Conservation (phyloP, 1,284 basidiomycete genomes). For the Ceratobasidium sp. region DNA sequence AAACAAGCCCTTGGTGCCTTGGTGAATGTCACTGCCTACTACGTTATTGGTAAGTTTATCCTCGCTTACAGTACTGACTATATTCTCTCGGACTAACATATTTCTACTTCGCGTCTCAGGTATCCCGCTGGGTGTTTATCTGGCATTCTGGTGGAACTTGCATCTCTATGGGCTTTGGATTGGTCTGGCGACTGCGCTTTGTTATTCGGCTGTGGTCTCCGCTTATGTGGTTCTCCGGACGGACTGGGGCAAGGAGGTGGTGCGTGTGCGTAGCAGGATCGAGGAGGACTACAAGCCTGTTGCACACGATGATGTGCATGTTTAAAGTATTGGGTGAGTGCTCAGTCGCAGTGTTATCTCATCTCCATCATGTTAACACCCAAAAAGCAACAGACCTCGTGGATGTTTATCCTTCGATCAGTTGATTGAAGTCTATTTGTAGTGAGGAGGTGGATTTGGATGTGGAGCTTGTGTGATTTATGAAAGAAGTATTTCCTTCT, state of each 20-base stretch:
- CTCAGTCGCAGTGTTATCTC: background rate
- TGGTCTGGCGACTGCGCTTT: conserved; percentile 43
- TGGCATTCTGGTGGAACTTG: conserved; percentile 42
- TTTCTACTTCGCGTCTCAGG: conserved; percentile 18
- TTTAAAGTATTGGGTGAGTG: background rate
- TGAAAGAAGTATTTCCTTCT: no score
- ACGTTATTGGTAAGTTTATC: conserved; percentile 41
- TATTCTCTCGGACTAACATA: background rate
- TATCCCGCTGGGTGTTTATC: conserved; percentile 45
- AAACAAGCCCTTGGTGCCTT: conserved; percentile 45
- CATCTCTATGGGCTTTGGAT: conserved; percentile 46
- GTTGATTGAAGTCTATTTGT: background rate
- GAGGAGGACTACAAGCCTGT: conserved; percentile 24
- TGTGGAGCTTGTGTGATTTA: no score
- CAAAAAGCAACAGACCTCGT: background rate
- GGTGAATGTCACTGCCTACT: conserved; percentile 46
- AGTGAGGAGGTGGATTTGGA: background rate
- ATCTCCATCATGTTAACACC: background rate
- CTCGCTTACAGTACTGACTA: background rate
- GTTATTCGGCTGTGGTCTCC: conserved; percentile 39
- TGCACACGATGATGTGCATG: background rate
- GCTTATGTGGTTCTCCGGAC: conserved; percentile 41
- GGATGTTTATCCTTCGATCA: background rate
- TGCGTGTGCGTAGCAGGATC: conserved; percentile 42
- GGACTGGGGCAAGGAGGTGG: conserved; percentile 45